These are phyloP conservation scores for Calophaca sinica DNA, from an alignment of 306 rosid species.

Conservation along the genomic window DNA sequence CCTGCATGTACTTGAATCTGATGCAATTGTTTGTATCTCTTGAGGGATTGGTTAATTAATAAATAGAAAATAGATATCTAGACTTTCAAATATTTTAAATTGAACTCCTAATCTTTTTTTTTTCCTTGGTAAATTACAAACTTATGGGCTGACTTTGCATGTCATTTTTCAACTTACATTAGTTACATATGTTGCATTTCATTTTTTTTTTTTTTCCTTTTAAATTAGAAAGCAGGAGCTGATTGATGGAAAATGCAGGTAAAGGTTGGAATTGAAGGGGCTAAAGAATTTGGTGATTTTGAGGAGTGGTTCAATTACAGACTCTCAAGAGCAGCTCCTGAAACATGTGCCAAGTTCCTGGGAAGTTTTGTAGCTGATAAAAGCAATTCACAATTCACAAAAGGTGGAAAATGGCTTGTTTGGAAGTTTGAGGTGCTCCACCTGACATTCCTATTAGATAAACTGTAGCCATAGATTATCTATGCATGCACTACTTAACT, in stretches of 20 bases:
- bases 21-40: background rate
- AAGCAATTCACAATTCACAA: conserved; percentile 69
- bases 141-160: background rate
- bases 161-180: background rate
- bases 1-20: background rate
- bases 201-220: conserved; percentile 28
- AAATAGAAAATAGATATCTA: background rate
- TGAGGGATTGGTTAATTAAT: background rate
- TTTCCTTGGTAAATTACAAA: background rate
- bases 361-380: conserved; percentile 87
- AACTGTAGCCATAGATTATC: conserved; percentile 30
- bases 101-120: background rate
- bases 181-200: background rate
- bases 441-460: conserved; percentile 33
- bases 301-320: conserved; percentile 98
- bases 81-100: background rate
- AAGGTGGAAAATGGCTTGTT: conserved; percentile 97
- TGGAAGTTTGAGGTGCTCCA: conserved; percentile 94
- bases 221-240: too few relatives aligned
- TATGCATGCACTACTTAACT: conserved; percentile 26
- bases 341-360: conserved; percentile 92
- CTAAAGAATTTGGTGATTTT: conserved; percentile 77
- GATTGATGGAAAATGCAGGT: conserved; percentile 56
- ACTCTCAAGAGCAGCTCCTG: conserved; percentile 96
- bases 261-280: conserved; percentile 80